Evolutionary conservation across 805 yeast genomes (phyloP).

Genomic region (Candida orba): DNA sequence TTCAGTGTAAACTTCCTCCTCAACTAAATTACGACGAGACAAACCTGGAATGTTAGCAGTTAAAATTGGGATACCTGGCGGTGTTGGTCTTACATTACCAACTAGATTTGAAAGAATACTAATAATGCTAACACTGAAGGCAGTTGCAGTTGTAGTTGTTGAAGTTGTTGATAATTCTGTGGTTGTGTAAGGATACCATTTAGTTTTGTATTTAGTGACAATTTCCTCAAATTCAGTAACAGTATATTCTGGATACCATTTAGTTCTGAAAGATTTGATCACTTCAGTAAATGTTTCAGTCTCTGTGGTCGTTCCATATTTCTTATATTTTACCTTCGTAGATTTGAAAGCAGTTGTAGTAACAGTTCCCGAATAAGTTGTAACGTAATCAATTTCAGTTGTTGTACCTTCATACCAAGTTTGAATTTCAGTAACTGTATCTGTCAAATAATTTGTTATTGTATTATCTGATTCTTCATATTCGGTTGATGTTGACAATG

Average conservation of each 20-base stretch:
- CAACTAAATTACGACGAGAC: constrained; percentile 1
- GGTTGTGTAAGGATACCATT: constrained; percentile 20
- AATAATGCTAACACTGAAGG: neutral
- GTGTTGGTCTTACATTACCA: constrained; percentile 9
- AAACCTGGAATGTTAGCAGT: neutral
- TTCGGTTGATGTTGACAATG: constrained; percentile 21
- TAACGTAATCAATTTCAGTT: constrained; percentile 2
- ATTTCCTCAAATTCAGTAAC: constrained; percentile 21
- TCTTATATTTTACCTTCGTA: constrained; percentile 13
- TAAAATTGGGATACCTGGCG: constrained; percentile 3
- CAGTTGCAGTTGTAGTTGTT: constrained; percentile 7
- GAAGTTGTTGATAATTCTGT: constrained; percentile 9
- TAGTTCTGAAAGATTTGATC: constrained; percentile 13
- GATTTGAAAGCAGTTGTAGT: constrained; percentile 16
- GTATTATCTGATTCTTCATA: constrained; percentile 24
- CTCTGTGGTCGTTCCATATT: constrained; percentile 12
- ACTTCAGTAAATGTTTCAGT: constrained; percentile 14
- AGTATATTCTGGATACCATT: constrained; percentile 20
- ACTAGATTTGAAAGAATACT: neutral
- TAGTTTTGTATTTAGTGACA: constrained; percentile 13
- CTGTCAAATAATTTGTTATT: constrained; percentile 19
- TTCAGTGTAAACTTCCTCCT: neutral
- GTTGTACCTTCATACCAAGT: constrained; percentile 7
- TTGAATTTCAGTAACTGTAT: constrained; percentile 17
- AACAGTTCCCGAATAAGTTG: constrained; percentile 9